Conservation (phyloP, 169 alveolate species). For the Eimeria necatrix region DNA sequence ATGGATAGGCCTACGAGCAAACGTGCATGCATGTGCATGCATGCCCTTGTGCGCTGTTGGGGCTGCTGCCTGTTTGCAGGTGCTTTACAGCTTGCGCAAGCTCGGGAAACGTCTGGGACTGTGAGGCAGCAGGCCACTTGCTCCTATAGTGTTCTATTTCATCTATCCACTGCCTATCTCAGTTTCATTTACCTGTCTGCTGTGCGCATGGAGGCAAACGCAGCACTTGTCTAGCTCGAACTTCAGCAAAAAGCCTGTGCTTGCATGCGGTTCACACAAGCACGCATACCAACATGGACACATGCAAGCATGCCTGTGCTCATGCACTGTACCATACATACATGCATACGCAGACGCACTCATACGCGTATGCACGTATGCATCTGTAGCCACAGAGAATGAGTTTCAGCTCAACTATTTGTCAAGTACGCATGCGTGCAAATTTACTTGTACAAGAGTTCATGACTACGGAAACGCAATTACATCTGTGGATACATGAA, state of each 20-base stretch:
- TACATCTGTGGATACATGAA: too few species aligned
- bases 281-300: too few species aligned
- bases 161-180: neutral
- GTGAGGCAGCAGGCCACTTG: neutral
- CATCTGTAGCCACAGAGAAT: neutral
- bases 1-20: neutral
- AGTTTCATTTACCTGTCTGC: neutral
- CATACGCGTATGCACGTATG: neutral
- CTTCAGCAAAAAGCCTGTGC: neutral
- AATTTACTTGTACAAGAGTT: too few species aligned
- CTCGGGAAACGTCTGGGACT: constrained; percentile 44
- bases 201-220: neutral
- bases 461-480: too few species aligned
- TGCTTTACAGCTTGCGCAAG: constrained; percentile 27
- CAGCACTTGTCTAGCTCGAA: neutral
- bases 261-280: neutral
- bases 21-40: neutral
- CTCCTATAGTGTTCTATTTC: neutral
- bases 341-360: too few species aligned
- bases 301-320: neutral
- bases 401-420: too few species aligned
- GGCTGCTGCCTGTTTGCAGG: constrained; percentile 10
- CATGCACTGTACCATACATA: neutral
- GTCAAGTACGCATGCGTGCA: neutral
- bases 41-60: neutral